phyloP scores from a whole-genome alignment of 2,329 filamentous ascomycete species.

The Drechslerella dactyloides region DNA sequence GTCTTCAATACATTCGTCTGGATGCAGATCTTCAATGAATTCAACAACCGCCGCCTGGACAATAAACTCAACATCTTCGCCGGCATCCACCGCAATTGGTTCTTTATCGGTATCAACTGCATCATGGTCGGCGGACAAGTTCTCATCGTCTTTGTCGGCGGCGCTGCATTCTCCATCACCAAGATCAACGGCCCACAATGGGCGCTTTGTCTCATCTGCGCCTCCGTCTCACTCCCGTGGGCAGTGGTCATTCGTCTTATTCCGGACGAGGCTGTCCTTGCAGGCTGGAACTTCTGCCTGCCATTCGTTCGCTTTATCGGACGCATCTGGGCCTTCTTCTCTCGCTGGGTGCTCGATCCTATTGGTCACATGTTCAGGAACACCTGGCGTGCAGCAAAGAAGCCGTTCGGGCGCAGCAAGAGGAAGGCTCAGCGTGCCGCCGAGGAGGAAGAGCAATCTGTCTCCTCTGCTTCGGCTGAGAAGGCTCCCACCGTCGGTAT shows the following conservation, averaged over 20 bases:
- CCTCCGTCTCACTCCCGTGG: slow-evolving; percentile 81
- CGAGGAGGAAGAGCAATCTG: slow-evolving; percentile 13
- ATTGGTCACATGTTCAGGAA: slow-evolving; percentile 45
- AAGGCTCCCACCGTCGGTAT: slow-evolving; percentile 13
- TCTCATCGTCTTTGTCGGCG: slow-evolving; percentile 87
- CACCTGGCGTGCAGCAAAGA: slow-evolving; percentile 45
- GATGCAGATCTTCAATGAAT: slow-evolving; percentile 99
- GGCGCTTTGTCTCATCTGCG: slow-evolving; percentile 84
- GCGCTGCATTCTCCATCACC: slow-evolving; percentile 76
- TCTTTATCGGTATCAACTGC: slow-evolving; percentile 83
- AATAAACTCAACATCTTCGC: slow-evolving; percentile 97
- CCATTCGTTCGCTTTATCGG: slow-evolving; percentile 62
- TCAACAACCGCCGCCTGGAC: slow-evolving; percentile 89
- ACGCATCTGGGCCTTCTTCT: slow-evolving; percentile 40
- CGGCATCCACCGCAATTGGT: slow-evolving; percentile 80
- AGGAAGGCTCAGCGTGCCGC: slow-evolving; percentile 16
- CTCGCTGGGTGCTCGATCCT: slow-evolving; percentile 42
- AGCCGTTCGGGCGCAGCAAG: slow-evolving; percentile 46
- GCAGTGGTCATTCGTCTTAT: slow-evolving; percentile 81
- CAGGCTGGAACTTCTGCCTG: slow-evolving; percentile 60
- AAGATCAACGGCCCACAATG: slow-evolving; percentile 76
- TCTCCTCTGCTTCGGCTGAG: slow-evolving; percentile 16
- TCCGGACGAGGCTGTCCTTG: slow-evolving; percentile 72
- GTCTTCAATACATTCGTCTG: slow-evolving; percentile 99
- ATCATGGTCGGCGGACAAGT: slow-evolving; percentile 90